These are phyloP conservation scores for Tetrahymena thermophila DNA, from an alignment of 73 alveolate species.

Conservation along the genomic window DNA sequence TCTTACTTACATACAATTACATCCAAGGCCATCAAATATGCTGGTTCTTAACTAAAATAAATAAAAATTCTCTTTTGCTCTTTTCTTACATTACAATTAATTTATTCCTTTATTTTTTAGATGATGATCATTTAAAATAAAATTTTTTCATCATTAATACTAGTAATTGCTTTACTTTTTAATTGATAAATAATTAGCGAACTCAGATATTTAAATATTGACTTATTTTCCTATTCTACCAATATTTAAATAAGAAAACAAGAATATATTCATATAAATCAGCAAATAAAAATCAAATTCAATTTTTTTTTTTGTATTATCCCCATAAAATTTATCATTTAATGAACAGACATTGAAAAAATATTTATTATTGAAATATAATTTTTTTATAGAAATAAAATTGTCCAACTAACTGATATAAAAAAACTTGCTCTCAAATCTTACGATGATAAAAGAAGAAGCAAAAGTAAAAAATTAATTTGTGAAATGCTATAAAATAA, in stretches of 20 bases:
- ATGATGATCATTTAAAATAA: no score
- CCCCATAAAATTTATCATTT: neutral
- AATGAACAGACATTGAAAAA: no score
- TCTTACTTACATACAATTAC: no score
- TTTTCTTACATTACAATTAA: no score
- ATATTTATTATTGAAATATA: neutral
- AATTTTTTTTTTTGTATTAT: no score
- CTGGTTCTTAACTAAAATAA: no score
- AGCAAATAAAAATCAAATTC: neutral
- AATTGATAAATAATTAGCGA: no score
- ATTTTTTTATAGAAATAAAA: neutral
- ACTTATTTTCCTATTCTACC: neutral
- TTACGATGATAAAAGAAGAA: no score
- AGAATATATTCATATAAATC: neutral
- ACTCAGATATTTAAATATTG: neutral
- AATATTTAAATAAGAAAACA: neutral
- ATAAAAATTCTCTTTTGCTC: no score
- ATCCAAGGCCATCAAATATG: no score
- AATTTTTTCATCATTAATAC: neutral
- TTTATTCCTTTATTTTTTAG: no score
- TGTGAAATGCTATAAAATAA: neutral
- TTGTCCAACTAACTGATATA: neutral
- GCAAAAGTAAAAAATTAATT: neutral
- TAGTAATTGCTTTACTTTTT: neutral
- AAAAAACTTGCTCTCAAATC: neutral